These are phyloP conservation scores for Collybia nuda DNA, from an alignment of 768 basidiomycete species.

Conservation along the genomic window DNA sequence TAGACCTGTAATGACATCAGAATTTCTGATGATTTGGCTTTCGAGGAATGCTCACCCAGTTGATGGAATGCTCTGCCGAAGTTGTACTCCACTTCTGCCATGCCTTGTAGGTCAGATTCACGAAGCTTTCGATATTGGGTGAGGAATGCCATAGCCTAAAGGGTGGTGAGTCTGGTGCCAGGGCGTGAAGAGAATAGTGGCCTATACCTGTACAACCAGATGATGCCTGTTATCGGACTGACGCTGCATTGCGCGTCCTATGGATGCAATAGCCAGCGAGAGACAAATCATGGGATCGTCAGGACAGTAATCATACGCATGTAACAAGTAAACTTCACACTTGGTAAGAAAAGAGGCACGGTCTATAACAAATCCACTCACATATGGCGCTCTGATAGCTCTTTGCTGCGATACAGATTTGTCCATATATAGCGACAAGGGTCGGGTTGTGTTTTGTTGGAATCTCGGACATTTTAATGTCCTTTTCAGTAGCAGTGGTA, in stretches of 20 bases:
- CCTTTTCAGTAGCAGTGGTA: conserved; percentile 12
- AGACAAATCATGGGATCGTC: conserved; percentile 87
- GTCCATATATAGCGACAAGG: conserved; percentile 75
- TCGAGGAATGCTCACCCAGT: conserved; percentile 55
- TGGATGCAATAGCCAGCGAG: conserved; percentile 77
- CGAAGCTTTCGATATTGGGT: conserved; percentile 75
- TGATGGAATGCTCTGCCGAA: conserved; percentile 92
- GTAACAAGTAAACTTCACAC: conserved; percentile 79
- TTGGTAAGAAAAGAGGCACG: background rate
- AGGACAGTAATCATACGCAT: conserved; percentile 83
- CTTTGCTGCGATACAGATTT: conserved; percentile 78
- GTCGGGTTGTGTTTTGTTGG: conserved; percentile 75
- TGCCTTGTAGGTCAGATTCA: conserved; percentile 34
- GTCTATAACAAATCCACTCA: conserved; percentile 36
- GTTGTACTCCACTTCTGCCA: conserved; percentile 89
- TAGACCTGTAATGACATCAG: conserved; percentile 50
- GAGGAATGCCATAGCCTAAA: conserved; percentile 83
- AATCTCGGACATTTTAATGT: conserved; percentile 28
- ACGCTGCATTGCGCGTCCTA: conserved; percentile 90
- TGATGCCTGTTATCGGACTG: conserved; percentile 95
- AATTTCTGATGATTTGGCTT: background rate
- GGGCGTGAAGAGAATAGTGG: background rate
- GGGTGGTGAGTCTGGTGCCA: background rate
- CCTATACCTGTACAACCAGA: conserved; percentile 64
- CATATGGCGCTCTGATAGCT: conserved; percentile 92